phyloP scores from a whole-genome alignment of 2,329 filamentous ascomycete genomes.

The Clarireedia paspali region DNA sequence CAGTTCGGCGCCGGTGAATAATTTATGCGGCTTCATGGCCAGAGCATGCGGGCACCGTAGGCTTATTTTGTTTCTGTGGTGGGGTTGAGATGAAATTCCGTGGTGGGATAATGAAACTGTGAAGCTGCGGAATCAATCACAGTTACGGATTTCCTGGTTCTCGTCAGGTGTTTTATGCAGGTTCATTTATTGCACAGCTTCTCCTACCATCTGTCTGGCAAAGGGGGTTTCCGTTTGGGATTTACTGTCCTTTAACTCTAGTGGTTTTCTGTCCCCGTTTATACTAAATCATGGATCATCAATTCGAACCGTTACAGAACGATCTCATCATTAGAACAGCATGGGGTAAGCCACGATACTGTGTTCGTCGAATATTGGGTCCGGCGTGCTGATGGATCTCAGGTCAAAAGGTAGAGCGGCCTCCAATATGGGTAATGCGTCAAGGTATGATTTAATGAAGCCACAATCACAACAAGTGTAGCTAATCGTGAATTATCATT shows the following conservation, averaged over 20 bases:
- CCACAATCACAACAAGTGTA: too few relatives aligned
- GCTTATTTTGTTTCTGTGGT: neutral
- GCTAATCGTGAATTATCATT: neutral
- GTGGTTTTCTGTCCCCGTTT: neutral
- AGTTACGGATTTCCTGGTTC: too few relatives aligned
- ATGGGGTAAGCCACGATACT: slow-evolving; percentile 50
- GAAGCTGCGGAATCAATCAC: neutral
- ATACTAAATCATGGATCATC: slow-evolving; percentile 47
- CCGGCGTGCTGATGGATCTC: slow-evolving; percentile 15
- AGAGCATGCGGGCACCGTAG: neutral
- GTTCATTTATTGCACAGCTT: too few relatives aligned
- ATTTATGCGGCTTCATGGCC: neutral
- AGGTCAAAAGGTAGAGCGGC: slow-evolving; percentile 87
- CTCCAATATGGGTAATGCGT: slow-evolving; percentile 98
- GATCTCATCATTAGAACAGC: slow-evolving; percentile 87
- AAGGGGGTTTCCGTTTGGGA: neutral
- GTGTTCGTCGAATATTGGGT: neutral
- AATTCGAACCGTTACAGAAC: slow-evolving; percentile 83
- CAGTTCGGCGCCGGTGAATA: neutral
- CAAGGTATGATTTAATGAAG: slow-evolving; percentile 56
- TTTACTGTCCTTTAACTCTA: neutral
- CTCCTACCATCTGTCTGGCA: too few relatives aligned
- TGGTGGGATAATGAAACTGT: neutral
- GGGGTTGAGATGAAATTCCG: neutral
- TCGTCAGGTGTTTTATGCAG: too few relatives aligned